Conservation (phyloP, 176 grass and related monocot species). For the Avena eriantha region DNA sequence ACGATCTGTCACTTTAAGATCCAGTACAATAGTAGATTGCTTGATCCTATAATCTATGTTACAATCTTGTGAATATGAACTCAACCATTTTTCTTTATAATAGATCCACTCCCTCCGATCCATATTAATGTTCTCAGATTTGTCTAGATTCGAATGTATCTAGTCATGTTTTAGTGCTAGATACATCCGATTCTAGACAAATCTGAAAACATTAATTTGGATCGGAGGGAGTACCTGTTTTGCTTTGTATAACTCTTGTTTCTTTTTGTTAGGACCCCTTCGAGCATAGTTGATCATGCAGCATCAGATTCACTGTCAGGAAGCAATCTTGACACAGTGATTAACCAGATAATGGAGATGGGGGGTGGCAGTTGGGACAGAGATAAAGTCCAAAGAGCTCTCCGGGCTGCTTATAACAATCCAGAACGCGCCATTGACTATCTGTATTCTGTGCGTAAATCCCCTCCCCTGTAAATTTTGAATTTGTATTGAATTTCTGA, state of each 20-base stretch:
- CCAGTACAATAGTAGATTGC: no score
- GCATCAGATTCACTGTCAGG: constrained; percentile 70
- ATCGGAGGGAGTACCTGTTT: neutral
- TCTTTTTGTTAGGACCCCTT: constrained; percentile 53
- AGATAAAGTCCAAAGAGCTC: constrained; percentile 76
- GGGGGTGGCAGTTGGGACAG: constrained; percentile 95
- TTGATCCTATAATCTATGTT: neutral
- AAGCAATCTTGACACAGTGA: constrained; percentile 65
- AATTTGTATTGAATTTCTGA: constrained; percentile 22
- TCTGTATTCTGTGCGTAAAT: constrained; percentile 81
- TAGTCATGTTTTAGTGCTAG: no score
- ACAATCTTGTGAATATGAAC: neutral
- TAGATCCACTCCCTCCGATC: neutral
- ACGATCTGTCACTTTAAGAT: no score
- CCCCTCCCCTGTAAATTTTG: neutral
- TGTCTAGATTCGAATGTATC: no score
- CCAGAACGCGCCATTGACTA: constrained; percentile 98
- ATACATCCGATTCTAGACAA: no score
- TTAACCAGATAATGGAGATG: constrained; percentile 95
- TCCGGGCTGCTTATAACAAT: constrained; percentile 94
- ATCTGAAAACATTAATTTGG: no score
- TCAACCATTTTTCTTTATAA: constrained; percentile 9
- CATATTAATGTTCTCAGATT: no score
- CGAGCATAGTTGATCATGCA: constrained; percentile 58
- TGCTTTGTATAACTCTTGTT: neutral